Evolutionary conservation across 2,329 filamentous ascomycete genomes (phyloP).

Genomic region (Gremmenia infestans): DNA sequence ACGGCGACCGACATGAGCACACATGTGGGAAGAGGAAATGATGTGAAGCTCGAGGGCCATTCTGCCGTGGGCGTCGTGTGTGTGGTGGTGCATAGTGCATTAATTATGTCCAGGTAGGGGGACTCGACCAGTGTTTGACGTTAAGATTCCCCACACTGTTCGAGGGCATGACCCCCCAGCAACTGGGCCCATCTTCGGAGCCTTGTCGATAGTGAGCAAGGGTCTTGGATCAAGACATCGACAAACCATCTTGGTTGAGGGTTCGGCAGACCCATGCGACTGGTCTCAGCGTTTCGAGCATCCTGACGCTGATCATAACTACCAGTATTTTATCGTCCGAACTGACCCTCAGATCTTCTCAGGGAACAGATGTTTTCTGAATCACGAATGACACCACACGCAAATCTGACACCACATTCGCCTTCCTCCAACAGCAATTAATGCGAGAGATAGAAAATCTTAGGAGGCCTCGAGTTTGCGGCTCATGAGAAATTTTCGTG

Average conservation of each 20-base stretch:
- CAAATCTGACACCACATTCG: constrained; percentile 5
- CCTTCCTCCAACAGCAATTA: neutral
- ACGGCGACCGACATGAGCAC: constrained; percentile 29
- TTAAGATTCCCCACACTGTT: constrained; percentile 30
- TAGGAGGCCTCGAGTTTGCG: neutral
- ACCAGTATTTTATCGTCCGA: constrained; percentile 25
- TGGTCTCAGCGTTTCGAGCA: constrained; percentile 24
- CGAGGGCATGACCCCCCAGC: constrained; percentile 24
- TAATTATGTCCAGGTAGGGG: constrained; percentile 25
- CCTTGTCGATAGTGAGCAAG: constrained; percentile 30
- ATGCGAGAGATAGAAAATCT: neutral
- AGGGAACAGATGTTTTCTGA: constrained; percentile 25
- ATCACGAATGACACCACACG: constrained; percentile 25
- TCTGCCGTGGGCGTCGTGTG: constrained; percentile 2
- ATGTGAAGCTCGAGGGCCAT: constrained; percentile 8
- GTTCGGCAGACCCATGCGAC: constrained; percentile 19
- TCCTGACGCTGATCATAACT: constrained; percentile 22
- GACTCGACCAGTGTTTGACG: constrained; percentile 32
- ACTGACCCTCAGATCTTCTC: constrained; percentile 26
- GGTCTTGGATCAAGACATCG: constrained; percentile 21
- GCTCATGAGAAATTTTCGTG: neutral
- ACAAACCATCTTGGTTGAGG: constrained; percentile 20
- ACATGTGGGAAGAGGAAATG: constrained; percentile 19
- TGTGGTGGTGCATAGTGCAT: constrained; percentile 29
- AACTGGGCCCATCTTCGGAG: constrained; percentile 24